Evolutionary conservation across 345 rosid species (phyloP), one percentile per base, ranked within the genome.

Genomic region (Xanthoceras sorbifolium): DNA sequence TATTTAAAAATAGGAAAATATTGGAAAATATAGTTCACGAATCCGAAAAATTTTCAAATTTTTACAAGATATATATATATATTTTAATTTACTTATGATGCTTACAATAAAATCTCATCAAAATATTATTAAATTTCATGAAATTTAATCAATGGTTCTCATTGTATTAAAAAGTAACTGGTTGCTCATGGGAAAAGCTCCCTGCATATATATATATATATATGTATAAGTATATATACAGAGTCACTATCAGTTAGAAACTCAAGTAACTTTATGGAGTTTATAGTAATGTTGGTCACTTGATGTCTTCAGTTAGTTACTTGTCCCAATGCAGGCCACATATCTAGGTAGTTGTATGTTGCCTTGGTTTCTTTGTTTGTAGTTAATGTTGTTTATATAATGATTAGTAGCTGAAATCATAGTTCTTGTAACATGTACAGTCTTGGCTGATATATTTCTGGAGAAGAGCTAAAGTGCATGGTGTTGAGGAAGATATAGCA

Each of bases 361-460:
- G 23, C 28, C 48, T 32, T 34, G 9, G 28, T 44, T 74, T 55
- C 10, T 20, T 4, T 48, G 60, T 71, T 36, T 50, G 54, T 23
- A 71, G 64, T 65, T 18, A 18, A 31, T 66, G 36, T 31, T 52
- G 18, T 48, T 54, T 75, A 22, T 75, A 22, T 75, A 15, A 62
- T 63, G 26, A 17, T 20, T 3, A 34, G 31, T 62, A 46, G n/a
- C 61, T 15, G 72, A 40, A 14, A 9, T 69, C 73, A 52, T 50
- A 69, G 52, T 40, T 76, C 63, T 59, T 42, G 23, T 64, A 59
- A 66, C 28, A 59, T 64, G 22, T 62, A 74, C 84, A 92, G 98
- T 95, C 98, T 67, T 94, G 98, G 97, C 76, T 92, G 66, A 74
- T 92, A 42, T 92, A 92, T 82, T 93, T 83, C 80, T 93, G 97